Evolutionary conservation across 768 basidiomycete species (phyloP).

Genomic region (Boletus patriciae): DNA sequence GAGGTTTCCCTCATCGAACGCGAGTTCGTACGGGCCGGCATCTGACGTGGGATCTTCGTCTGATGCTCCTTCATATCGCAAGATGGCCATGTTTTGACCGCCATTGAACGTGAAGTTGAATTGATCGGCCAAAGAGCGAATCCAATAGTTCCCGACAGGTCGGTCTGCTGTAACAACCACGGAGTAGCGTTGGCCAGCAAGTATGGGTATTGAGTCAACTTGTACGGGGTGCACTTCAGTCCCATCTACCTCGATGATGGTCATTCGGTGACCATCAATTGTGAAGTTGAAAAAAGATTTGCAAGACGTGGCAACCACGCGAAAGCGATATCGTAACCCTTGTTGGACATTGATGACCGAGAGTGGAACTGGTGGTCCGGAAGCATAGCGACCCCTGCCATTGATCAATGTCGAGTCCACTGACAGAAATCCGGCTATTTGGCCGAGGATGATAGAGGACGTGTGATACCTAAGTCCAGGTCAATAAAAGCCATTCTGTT

Average conservation of each 20-base stretch:
- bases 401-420: conserved; percentile 52
- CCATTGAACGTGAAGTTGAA: conserved; percentile 29
- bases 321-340: conserved; percentile 51
- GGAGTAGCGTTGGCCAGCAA: conserved; percentile 28
- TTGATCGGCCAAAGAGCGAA: conserved; percentile 41
- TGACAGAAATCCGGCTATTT: not conserved
- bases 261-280: conserved; percentile 3
- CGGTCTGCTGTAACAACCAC: conserved; percentile 3
- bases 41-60: conserved; percentile 46
- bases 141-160: conserved; percentile 56
- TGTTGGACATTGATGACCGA: conserved; percentile 44
- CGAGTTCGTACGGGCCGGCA: conserved; percentile 23
- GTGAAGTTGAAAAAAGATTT: conserved; percentile 20
- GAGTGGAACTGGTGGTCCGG: conserved; percentile 41
- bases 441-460: not conserved
- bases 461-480: not conserved
- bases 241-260: conserved; percentile 3
- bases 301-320: conserved; percentile 52
- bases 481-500: not conserved
- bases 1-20: conserved; percentile 41
- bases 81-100: conserved; percentile 49
- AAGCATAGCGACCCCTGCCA: conserved; percentile 46
- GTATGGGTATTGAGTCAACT: not conserved
- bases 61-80: conserved; percentile 48
- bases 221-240: not conserved